phyloP scores from a whole-genome alignment of 75 land plant species.

The Cunninghamia lanceolata region DNA sequence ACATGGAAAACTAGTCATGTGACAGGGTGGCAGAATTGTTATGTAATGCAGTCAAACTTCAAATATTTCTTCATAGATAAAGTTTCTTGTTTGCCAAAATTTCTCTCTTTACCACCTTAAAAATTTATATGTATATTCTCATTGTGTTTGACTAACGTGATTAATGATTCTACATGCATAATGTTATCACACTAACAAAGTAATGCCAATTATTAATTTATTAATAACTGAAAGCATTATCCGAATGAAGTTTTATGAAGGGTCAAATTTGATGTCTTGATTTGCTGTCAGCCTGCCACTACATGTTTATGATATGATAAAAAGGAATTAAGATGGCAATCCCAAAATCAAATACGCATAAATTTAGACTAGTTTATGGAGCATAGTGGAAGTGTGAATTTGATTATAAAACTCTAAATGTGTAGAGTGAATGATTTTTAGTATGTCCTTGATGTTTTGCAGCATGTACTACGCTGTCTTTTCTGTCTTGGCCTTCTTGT shows the following conservation, averaged over 20 bases:
- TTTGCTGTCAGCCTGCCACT: not conserved
- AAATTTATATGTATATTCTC: not conserved
- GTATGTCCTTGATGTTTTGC: slow-evolving; percentile 18
- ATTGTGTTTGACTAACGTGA: not conserved
- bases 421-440: not conserved
- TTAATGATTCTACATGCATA: not conserved
- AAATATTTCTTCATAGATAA: not conserved
- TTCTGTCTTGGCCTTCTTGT: slow-evolving; percentile 91
- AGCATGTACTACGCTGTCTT: slow-evolving; percentile 84
- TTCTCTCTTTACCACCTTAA: not conserved
- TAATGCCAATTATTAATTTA: not conserved
- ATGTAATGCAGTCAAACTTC: not conserved
- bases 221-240: not conserved
- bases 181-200: not conserved
- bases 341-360: not conserved
- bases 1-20: not conserved
- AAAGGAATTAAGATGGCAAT: not conserved
- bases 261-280: not conserved
- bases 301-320: too few relatives aligned
- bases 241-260: not conserved
- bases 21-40: not conserved
- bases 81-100: not conserved
- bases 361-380: not conserved
- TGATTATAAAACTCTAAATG: not conserved
- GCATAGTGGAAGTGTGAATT: not conserved